Percentiles rank a stretch among this genome's conserved stretches.
These are phyloP conservation scores for Olyra latifolia DNA, from an alignment of 176 grass and related monocot species.

Conservation along the genomic window DNA sequence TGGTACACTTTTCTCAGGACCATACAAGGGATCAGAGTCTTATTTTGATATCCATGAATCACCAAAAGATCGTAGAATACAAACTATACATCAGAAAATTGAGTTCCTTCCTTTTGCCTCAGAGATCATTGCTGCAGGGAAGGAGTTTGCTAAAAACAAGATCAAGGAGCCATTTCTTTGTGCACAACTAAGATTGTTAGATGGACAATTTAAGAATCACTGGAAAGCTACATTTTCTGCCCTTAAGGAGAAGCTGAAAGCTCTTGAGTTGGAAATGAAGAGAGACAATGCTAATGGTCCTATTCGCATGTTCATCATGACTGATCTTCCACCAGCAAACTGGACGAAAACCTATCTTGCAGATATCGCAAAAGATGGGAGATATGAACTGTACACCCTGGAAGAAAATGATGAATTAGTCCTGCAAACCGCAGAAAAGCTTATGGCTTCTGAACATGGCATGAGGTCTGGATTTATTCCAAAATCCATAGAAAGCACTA, in stretches of 20 bases:
- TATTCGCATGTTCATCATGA: constrained; percentile 92
- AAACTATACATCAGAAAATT: constrained; percentile 57
- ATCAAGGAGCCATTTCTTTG: constrained; percentile 87
- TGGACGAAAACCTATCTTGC: constrained; percentile 83
- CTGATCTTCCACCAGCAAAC: constrained; percentile 73
- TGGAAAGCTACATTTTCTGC: constrained; percentile 90
- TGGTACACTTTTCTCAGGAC: constrained; percentile 85
- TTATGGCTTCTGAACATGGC: constrained; percentile 84
- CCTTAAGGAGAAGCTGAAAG: constrained; percentile 74
- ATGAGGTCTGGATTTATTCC: constrained; percentile 76
- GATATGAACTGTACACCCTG: constrained; percentile 60
- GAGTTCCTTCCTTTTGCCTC: constrained; percentile 82
- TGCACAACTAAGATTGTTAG: constrained; percentile 86
- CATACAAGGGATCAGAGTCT: constrained; percentile 80
- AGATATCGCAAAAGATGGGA: constrained; percentile 60
- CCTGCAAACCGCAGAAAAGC: constrained; percentile 49
- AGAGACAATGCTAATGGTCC: constrained; percentile 29
- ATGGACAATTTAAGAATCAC: constrained; percentile 98
- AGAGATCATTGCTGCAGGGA: constrained; percentile 85
- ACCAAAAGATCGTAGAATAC: constrained; percentile 52
- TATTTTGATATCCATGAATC: constrained; percentile 91
- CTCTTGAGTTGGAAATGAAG: constrained; percentile 43
- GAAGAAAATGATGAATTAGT: constrained; percentile 77
- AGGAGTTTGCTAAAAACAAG: constrained; percentile 58
- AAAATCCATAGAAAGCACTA: constrained; percentile 21